Base-by-base conservation (phyloP, 2,329 filamentous ascomycete species). In the Talaromyces verruculosus region DNA sequence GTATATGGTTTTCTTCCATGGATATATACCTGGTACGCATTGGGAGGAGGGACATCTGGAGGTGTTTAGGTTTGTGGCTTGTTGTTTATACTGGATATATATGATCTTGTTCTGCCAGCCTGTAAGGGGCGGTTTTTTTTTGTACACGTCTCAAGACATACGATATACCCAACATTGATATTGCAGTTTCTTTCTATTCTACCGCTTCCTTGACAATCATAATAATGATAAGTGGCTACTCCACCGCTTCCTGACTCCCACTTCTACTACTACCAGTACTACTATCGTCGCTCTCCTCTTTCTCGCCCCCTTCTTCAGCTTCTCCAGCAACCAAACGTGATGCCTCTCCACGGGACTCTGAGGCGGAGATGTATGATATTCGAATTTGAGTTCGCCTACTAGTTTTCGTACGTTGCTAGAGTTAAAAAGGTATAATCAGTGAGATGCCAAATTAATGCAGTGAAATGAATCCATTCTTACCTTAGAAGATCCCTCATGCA, bases 371-470 rank as follows among this genome's bases (percentile, higher is more conserved):
- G n/a, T 77, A 67, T 87, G 84, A 72, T 89, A 91, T 37, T 85
- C 87, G 71, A 92, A 93, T 75, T 92, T 90, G 22, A 92, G 83
- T 69, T 91, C 89, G 1, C 90, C 90, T 0, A 92, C 90, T 37
- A 93, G 78, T 51, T 84, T 83, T 72, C 84, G 88, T 0, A 92
- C 85, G 28, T 83, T 82, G 25, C 80, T 82, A 63, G 25, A 63
- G 1, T 6, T 5, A 17, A 47, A 61, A 6, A 15, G 6, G 37
- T 19, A 33, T 25, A 25, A 25, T 62, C n/a, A 30, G 33, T 61
- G 33, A 22, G 65, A 43, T 70, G 58, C 69, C 66, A 45, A 65
- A 65, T 1, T 6, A 0, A 19, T 3, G 25, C n/a, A 41, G 33
- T 8, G 47, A 22, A n/a, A 35, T 25, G 25, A 25, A 25, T 25